These are phyloP conservation scores for Artemisia argyi DNA, from an alignment of 129 eudicot species.

Conservation along the genomic window DNA sequence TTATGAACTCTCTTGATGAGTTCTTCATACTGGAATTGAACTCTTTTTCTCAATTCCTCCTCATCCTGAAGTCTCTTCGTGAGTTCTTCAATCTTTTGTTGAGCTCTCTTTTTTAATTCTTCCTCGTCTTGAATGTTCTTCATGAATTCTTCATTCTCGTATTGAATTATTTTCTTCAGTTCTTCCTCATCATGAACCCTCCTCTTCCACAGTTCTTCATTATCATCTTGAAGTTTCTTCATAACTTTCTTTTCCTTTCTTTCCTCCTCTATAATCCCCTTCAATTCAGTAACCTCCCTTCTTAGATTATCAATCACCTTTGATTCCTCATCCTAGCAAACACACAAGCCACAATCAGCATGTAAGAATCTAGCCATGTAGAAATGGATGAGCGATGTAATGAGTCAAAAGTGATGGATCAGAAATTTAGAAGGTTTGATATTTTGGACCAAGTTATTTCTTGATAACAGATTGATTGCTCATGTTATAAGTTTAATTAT, in stretches of 20 bases:
- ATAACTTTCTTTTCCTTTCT: slow-evolving; percentile 18
- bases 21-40: neutral
- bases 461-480: neutral
- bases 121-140: neutral
- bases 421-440: too few relatives aligned
- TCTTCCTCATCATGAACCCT: neutral
- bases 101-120: neutral
- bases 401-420: too few relatives aligned
- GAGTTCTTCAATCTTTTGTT: slow-evolving; percentile 22
- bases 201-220: neutral
- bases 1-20: slow-evolving; percentile 6
- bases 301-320: slow-evolving; percentile 8
- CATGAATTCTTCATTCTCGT: slow-evolving; percentile 20
- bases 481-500: neutral
- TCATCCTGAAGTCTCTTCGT: slow-evolving; percentile 23
- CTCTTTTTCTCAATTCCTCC: slow-evolving; percentile 11
- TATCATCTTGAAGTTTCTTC: slow-evolving; percentile 21
- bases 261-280: slow-evolving; percentile 19
- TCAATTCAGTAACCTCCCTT: slow-evolving; percentile 28
- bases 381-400: too few relatives aligned
- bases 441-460: too few relatives aligned
- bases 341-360: slow-evolving; percentile 12
- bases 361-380: neutral
- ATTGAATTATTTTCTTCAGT: neutral
- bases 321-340: slow-evolving; percentile 41